Conservation (phyloP, 169 alveolate genomes). For the Theileria sp. region DNA sequence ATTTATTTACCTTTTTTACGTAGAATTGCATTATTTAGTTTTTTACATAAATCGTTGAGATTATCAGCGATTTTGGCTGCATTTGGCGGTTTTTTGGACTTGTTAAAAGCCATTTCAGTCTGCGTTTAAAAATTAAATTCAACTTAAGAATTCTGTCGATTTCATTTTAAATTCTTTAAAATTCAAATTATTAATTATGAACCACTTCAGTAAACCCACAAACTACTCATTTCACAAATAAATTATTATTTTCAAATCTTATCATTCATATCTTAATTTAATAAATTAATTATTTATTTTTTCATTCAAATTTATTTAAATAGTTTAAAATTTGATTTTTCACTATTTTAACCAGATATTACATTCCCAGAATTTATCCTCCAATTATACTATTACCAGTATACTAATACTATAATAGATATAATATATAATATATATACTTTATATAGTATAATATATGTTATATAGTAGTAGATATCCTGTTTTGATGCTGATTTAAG, state of each 20-base stretch:
- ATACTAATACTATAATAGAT: too few relatives aligned
- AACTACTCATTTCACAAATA: background rate
- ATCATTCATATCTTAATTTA: background rate
- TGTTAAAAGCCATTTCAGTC: background rate
- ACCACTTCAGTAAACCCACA: background rate
- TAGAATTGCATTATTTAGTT: conserved; percentile 2
- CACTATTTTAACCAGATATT: too few relatives aligned
- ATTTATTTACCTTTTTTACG: conserved; percentile 16
- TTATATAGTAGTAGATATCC: too few relatives aligned
- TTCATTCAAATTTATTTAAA: too few relatives aligned
- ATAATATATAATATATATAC: too few relatives aligned
- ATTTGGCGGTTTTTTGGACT: background rate
- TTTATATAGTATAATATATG: too few relatives aligned
- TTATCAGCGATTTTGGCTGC: conserved; percentile 26
- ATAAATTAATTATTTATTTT: too few relatives aligned
- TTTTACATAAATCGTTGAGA: conserved; percentile 7
- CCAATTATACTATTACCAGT: too few relatives aligned
- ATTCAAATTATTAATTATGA: background rate
- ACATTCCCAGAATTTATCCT: too few relatives aligned
- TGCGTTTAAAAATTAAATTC: too few relatives aligned
- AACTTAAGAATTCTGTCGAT: background rate
- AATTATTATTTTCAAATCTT: background rate
- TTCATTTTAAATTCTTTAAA: background rate
- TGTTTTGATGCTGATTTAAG: too few relatives aligned
- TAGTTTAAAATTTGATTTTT: too few relatives aligned